Base-by-base conservation (phyloP, 2,329 filamentous ascomycete genomes). In the Fusarium subglutinans region DNA sequence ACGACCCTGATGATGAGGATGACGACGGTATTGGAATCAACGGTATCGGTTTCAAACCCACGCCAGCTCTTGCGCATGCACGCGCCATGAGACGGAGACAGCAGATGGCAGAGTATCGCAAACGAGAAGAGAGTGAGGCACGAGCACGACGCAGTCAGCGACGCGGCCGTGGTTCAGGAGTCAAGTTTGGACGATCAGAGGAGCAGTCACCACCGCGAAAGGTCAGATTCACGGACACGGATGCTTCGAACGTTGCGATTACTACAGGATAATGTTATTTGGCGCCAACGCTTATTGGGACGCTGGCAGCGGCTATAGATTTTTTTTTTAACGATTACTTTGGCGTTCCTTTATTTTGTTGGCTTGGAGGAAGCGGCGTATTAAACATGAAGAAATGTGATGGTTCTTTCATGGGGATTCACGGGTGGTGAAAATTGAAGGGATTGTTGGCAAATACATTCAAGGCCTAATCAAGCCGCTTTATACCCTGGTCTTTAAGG, bases 21-120 rank as follows among this genome's bases (percentile, higher is more conserved):
- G 90, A 92, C 76, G 90, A 92, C 77, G 90, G 90, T 57, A 89
- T 87, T 8, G 90, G 90, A 28, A 89, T 92, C 77, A 92, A 92
- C 78, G 90, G 90, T 10, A 89, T 92, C 68, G 90, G 90, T 2
- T 92, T 92, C 82, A 89, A 87, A 75, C 90, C 90, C 5, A 91
- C 90, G 0, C 85, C 90, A 11, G 89, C 89, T 26, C 84, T 91
- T 50, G 90, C 90, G 12, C 86, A 89, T 64, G 86, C 87, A 9
- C 86, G 90, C 24, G 83, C 86, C 5, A 84, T 88, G 80, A 90
- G 88, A 77, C 84, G 90, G 45, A 85, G 85, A 64, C 87, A 90
- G 79, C 90, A 92, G 80, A 86, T 92, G 76, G 87, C 86, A 15
- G 90, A 90, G 51, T 92, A 92, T 79, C 86, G 84, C 72, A 89